These are phyloP conservation scores for Platanus orientalis DNA, from an alignment of 164 flowering plant genomes.

Conservation along the genomic window DNA sequence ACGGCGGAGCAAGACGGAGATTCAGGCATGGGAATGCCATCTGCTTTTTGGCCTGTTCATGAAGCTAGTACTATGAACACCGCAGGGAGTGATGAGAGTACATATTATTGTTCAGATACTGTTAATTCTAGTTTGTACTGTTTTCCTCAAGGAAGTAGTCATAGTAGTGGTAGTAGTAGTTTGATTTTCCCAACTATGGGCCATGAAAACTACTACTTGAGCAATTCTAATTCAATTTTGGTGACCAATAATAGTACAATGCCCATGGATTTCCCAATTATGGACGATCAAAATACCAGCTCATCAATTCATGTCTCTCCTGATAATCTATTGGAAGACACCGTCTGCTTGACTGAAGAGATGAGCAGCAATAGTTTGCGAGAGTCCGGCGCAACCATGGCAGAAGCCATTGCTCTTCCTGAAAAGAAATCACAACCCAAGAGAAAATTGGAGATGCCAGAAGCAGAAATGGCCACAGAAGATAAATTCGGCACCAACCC, in stretches of 20 bases:
- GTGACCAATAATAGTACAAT: conserved; percentile 15
- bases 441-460: conserved; percentile 15
- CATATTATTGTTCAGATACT: conserved; percentile 23
- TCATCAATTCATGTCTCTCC: conserved; percentile 12
- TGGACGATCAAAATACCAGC: conserved; percentile 20
- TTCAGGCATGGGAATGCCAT: conserved; percentile 14
- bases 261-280: conserved; percentile 34
- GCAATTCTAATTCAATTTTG: conserved; percentile 19
- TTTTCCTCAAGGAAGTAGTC: conserved; percentile 29
- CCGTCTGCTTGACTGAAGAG: conserved; percentile 32
- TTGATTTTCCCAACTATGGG: conserved; percentile 18
- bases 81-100: conserved; percentile 19
- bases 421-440: conserved; percentile 20
- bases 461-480: neutral
- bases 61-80: conserved; percentile 9
- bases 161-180: conserved; percentile 18
- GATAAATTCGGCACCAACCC: conserved; percentile 21
- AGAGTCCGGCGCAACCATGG: conserved; percentile 17
- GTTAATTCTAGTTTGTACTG: conserved; percentile 16
- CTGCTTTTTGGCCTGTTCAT: conserved; percentile 22
- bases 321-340: conserved; percentile 20
- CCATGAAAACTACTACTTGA: conserved; percentile 23
- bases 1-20: conserved; percentile 18
- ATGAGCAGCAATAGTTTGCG: conserved; percentile 18
- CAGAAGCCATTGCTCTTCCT: conserved; percentile 14